These are phyloP conservation scores for Paspalum vaginatum DNA, from an alignment of 176 grass and related monocot genomes.

Conservation along the genomic window DNA sequence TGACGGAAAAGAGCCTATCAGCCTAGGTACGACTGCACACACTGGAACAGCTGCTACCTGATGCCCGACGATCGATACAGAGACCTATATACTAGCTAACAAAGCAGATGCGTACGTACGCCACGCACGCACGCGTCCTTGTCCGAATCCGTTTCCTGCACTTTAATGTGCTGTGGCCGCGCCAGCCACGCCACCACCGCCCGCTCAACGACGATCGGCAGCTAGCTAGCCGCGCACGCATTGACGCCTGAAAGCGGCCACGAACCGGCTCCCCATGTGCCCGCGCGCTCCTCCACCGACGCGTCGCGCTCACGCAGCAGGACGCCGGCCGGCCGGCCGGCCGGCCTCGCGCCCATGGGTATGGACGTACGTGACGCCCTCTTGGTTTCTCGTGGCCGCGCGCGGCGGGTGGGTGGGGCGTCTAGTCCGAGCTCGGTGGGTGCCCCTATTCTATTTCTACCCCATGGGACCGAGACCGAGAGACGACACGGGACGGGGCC, in stretches of 20 bases:
- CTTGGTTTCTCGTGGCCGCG: neutral
- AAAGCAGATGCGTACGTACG: no score
- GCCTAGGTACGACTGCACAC: no score
- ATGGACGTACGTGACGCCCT: no score
- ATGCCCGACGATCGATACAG: neutral
- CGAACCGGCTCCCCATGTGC: constrained; percentile 38
- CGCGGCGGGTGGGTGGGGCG: constrained; percentile 30
- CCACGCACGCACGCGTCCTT: neutral
- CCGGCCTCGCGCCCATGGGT: neutral
- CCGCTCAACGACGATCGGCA: neutral
- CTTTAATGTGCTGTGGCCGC: neutral
- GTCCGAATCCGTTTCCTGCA: neutral
- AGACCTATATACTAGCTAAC: no score
- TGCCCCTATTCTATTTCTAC: no score
- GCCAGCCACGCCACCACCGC: neutral
- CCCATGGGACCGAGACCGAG: neutral
- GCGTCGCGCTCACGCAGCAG: constrained; percentile 12
- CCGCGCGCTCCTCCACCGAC: neutral
- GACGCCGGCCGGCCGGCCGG: no score
- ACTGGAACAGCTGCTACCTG: neutral
- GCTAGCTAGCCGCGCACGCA: neutral
- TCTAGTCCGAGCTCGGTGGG: neutral
- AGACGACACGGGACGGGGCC: neutral
- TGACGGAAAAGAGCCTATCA: neutral
- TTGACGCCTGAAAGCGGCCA: constrained; percentile 31